phyloP scores from a whole-genome alignment of 176 grass and related monocot species.

The Chrysopogon serrulatus region DNA sequence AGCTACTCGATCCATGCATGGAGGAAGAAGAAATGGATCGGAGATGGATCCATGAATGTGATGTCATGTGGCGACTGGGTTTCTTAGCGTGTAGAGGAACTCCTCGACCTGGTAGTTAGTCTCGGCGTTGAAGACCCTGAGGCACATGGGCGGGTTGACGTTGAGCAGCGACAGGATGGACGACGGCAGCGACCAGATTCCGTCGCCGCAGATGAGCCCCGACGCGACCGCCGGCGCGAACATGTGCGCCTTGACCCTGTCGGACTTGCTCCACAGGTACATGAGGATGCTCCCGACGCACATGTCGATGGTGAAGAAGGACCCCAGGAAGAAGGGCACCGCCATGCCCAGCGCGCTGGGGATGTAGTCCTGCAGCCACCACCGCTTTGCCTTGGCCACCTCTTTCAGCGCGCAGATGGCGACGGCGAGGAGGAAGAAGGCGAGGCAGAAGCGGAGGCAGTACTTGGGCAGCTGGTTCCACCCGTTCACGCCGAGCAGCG shows the following conservation, averaged over 20 bases:
- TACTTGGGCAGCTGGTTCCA: slow-evolving; percentile 43
- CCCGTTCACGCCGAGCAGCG: slow-evolving; percentile 39
- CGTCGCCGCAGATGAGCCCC: slow-evolving; percentile 53
- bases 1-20: too few relatives aligned
- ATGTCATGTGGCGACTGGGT: not conserved
- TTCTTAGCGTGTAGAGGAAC: slow-evolving; percentile 15
- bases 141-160: slow-evolving; percentile 43
- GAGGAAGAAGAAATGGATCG: too few relatives aligned
- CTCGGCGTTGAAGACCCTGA: slow-evolving; percentile 39
- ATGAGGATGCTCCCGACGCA: slow-evolving; percentile 43
- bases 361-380: slow-evolving; percentile 49
- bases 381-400: slow-evolving; percentile 13
- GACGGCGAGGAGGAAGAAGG: slow-evolving; percentile 57
- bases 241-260: slow-evolving; percentile 15
- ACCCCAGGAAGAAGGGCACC: slow-evolving; percentile 55
- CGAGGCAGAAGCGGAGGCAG: slow-evolving; percentile 53
- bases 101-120: slow-evolving; percentile 39
- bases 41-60: too few relatives aligned
- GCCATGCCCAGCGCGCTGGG: slow-evolving; percentile 67
- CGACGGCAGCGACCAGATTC: slow-evolving; percentile 42
- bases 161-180: slow-evolving; percentile 27
- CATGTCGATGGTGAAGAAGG: slow-evolving; percentile 80
- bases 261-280: slow-evolving; percentile 29
- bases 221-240: slow-evolving; percentile 45
- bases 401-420: slow-evolving; percentile 56